Base-by-base conservation (phyloP, 225 moss, liverwort and hornwort species). In the Marchantia polymorpha region DNA sequence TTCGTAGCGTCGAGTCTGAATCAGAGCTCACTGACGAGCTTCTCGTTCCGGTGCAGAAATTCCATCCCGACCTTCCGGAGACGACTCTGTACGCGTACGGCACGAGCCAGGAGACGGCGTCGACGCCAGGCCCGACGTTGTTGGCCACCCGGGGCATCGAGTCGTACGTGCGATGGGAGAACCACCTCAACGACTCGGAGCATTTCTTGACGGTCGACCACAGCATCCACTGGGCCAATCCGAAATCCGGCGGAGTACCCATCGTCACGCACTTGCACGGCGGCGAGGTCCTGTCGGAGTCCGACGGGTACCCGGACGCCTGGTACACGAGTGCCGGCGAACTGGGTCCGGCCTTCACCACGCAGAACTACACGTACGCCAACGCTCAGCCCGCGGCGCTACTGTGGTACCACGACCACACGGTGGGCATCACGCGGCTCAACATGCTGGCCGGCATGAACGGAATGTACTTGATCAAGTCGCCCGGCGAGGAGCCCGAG, bases 331-430 rank as follows among this genome's bases (percentile, higher is more conserved):
- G 84, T 0, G 69, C 4, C 1, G 88, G 88, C 4, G 92, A 91
- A 49, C 26, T 79, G 20, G 91, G 92, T 17, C 26, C 25, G 1
- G 29, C 85, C 0, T 86, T 80, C 77, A 61, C 77, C 1, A 88
- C 84, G 0, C 77, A 85, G 10, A 88, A 88, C 61, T 91, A 87
- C 77, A 82, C 84, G 0, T 92, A 92, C 47, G 77, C 88, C 16
- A 92, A 92, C 39, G n/a, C 74, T 0, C 89, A 92, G 72, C 79
- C 75, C 25, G 74, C 91, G 49, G 79, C 85, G 60, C 73, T 89
- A 78, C 84, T 92, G n/a, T 92, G 89, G 91, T 92, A 92, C 75
- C 92, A 91, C 17, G 92, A 92, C 71, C 92, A 92, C 77, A 80
- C 81, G 0, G 81, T 86, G 69, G 92, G 92, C 2, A 84, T 92